Percentiles rank a stretch among this genome's conserved stretches.
phyloP scores from a whole-genome alignment of 495 filamentous ascomycete species.

The Pseudotulostoma volvatum region DNA sequence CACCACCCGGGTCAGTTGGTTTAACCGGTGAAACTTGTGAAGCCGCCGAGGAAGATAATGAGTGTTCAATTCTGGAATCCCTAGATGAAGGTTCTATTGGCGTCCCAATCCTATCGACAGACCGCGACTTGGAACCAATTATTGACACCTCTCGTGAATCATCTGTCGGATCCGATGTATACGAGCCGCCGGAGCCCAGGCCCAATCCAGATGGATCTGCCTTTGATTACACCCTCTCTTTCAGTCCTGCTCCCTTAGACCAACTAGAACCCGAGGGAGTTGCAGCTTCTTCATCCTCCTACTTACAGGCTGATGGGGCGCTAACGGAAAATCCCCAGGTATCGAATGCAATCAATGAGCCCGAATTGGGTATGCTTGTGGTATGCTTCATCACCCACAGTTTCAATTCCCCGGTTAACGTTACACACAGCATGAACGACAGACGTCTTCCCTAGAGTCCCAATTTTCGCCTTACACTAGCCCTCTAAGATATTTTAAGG shows the following conservation, averaged over 20 bases:
- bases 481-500: constrained; percentile 64
- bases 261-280: constrained; percentile 9
- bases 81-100: background rate
- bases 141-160: constrained; percentile 15
- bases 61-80: too few relatives aligned
- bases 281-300: constrained; percentile 8
- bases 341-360: constrained; percentile 5
- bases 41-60: too few relatives aligned
- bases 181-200: constrained; percentile 42
- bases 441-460: constrained; percentile 7
- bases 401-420: background rate
- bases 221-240: constrained; percentile 23
- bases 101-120: background rate
- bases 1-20: too few relatives aligned
- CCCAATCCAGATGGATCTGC: constrained; percentile 11
- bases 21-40: too few relatives aligned
- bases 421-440: constrained; percentile 7
- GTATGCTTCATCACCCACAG: too few relatives aligned
- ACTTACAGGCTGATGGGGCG: constrained; percentile 13
- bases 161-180: constrained; percentile 31
- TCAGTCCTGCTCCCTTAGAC: constrained; percentile 18
- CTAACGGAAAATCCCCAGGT: constrained; percentile 20
- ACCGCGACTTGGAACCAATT: background rate
- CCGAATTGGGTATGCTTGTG: constrained; percentile 13
- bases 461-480: constrained; percentile 64